Evolutionary conservation across 2,329 filamentous ascomycete species (phyloP).

Genomic region (Xylaria sp.): DNA sequence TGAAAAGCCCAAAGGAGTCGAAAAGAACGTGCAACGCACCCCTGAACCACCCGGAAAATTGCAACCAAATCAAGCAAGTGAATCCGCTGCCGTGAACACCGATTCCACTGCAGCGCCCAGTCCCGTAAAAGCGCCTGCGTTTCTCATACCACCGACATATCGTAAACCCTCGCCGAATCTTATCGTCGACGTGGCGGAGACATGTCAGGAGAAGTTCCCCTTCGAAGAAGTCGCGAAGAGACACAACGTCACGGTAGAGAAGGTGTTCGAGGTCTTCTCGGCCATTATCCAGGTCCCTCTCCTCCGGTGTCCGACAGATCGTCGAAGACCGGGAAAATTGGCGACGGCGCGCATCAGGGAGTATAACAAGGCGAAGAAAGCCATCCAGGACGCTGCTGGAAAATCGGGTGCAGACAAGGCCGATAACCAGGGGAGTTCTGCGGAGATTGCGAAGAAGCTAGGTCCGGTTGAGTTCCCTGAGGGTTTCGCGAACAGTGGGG

Average conservation of each 20-base stretch:
- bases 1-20: background rate
- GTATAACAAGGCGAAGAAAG: constrained; percentile 40
- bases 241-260: constrained; percentile 39
- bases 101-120: constrained; percentile 8
- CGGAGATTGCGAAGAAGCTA: constrained; percentile 24
- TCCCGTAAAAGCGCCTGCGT: constrained; percentile 23
- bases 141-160: constrained; percentile 29
- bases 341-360: constrained; percentile 39
- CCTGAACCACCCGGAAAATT: background rate
- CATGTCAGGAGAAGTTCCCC: constrained; percentile 42
- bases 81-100: background rate
- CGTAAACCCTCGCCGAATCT: constrained; percentile 36
- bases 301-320: constrained; percentile 41
- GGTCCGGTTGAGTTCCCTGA: constrained; percentile 25
- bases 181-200: constrained; percentile 46
- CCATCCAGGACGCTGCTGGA: constrained; percentile 23
- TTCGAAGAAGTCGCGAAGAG: constrained; percentile 42
- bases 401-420: background rate
- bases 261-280: constrained; percentile 43
- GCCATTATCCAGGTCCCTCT: constrained; percentile 46
- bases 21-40: background rate
- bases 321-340: constrained; percentile 38
- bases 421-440: constrained; percentile 10
- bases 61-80: background rate
- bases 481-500: constrained; percentile 17